phyloP scores from a whole-genome alignment of 768 basidiomycete genomes.

The Lactarius vividus region DNA sequence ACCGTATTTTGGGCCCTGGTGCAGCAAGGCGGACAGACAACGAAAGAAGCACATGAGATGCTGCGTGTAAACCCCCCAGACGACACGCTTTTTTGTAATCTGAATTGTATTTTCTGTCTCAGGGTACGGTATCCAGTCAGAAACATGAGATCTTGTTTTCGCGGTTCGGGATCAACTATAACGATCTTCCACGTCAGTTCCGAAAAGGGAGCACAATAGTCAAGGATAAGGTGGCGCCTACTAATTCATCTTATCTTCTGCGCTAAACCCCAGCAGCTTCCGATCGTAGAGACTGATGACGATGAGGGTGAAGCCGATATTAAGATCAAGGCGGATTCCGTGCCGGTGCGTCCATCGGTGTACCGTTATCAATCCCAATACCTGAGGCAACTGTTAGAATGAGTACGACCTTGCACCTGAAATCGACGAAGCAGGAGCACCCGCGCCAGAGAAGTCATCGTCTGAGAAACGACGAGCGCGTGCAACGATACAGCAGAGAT shows the following conservation, averaged over 20 bases:
- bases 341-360: neutral
- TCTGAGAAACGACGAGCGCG: neutral
- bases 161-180: slow-evolving; percentile 87
- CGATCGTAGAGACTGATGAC: neutral
- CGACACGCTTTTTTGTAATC: neutral
- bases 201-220: slow-evolving; percentile 85
- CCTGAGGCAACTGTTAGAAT: neutral
- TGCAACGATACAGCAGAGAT: slow-evolving; percentile 30
- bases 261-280: neutral
- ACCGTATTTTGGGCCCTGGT: slow-evolving; percentile 95
- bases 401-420: neutral
- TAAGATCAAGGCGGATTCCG: neutral
- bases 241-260: neutral
- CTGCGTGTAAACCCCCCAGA: slow-evolving; percentile 53
- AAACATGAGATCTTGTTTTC: slow-evolving; percentile 92
- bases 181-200: slow-evolving; percentile 63
- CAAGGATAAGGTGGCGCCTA: slow-evolving; percentile 52
- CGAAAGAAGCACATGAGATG: slow-evolving; percentile 76
- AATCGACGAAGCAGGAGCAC: neutral
- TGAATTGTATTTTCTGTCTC: slow-evolving; percentile 1
- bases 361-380: neutral
- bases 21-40: slow-evolving; percentile 72
- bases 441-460: neutral
- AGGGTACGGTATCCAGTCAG: slow-evolving; percentile 87
- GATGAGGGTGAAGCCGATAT: neutral